phyloP scores from a whole-genome alignment of 2,329 filamentous ascomycete genomes.

The Aspergillus cejpii region DNA sequence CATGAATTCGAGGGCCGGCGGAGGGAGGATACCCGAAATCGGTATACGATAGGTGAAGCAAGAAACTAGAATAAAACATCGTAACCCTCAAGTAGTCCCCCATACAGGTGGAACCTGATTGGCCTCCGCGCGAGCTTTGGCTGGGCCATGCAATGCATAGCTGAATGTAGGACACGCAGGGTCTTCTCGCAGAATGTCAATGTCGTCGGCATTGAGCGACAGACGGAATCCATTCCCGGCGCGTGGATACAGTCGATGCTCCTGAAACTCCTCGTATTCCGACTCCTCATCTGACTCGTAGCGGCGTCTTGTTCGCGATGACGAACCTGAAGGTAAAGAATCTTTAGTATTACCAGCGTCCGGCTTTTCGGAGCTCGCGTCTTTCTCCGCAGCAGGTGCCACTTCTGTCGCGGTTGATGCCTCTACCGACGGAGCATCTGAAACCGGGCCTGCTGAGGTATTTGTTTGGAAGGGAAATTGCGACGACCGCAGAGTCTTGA shows the following conservation, averaged over 20 bases:
- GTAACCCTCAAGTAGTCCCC: conserved; percentile 8
- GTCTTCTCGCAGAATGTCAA: conserved; percentile 58
- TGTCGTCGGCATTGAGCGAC: conserved; percentile 52
- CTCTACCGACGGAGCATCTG: conserved; percentile 3
- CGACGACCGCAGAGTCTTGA: conserved; percentile 20
- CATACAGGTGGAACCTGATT: conserved; percentile 12
- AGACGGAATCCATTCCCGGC: conserved; percentile 56
- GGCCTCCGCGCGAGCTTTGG: conserved; percentile 13
- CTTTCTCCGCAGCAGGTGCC: neutral
- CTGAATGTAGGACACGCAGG: conserved; percentile 52
- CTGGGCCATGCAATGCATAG: conserved; percentile 37
- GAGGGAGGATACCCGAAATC: too few relatives aligned
- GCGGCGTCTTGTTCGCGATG: conserved; percentile 15
- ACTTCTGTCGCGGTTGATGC: conserved; percentile 3
- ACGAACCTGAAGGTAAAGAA: neutral
- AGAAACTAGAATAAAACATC: neutral
- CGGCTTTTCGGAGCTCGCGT: neutral
- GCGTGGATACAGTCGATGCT: conserved; percentile 57
- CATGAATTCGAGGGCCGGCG: too few relatives aligned
- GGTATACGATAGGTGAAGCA: neutral
- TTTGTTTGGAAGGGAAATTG: conserved; percentile 18
- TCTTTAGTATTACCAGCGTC: neutral
- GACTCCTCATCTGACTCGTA: conserved; percentile 38
- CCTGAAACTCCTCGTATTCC: conserved; percentile 41
- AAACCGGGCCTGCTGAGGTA: conserved; percentile 3